Evolutionary conservation across 1,284 basidiomycete genomes (phyloP).

Genomic region (Ustilago esculenta): DNA sequence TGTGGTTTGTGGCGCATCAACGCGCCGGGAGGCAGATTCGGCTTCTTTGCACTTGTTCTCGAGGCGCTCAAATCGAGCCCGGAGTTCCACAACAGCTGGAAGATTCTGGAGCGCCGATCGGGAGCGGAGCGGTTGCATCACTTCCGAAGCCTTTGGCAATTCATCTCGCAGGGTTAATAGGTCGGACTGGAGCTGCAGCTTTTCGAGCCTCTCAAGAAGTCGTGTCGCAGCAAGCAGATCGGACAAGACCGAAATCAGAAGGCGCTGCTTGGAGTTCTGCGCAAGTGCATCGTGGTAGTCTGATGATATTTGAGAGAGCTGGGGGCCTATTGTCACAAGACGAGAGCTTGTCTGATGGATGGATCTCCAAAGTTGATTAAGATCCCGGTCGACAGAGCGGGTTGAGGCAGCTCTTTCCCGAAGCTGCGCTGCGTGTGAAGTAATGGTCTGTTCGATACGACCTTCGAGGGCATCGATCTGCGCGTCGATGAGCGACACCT

Average conservation of each 20-base stretch:
- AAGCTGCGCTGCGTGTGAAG: slow-evolving; percentile 29
- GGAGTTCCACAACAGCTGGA: slow-evolving; percentile 31
- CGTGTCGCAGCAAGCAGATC: slow-evolving; percentile 26
- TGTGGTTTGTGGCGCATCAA: not conserved
- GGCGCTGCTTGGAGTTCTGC: slow-evolving; percentile 32
- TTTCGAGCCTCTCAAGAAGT: slow-evolving; percentile 29
- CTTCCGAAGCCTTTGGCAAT: slow-evolving; percentile 5
- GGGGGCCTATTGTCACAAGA: slow-evolving; percentile 23
- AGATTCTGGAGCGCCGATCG: slow-evolving; percentile 10
- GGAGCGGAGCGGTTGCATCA: slow-evolving; percentile 15
- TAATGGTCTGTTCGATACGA: slow-evolving; percentile 23
- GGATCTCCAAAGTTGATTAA: slow-evolving; percentile 40
- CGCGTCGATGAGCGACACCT: slow-evolving; percentile 46
- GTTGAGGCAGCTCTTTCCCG: slow-evolving; percentile 24
- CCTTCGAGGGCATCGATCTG: slow-evolving; percentile 39
- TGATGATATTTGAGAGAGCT: slow-evolving; percentile 20
- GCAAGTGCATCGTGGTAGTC: slow-evolving; percentile 33
- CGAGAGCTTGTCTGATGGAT: slow-evolving; percentile 36
- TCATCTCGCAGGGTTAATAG: slow-evolving; percentile 3
- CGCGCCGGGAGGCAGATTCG: not conserved
- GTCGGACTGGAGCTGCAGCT: slow-evolving; percentile 19
- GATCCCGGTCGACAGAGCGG: slow-evolving; percentile 22
- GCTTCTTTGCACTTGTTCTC: not conserved
- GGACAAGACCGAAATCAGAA: slow-evolving; percentile 33
- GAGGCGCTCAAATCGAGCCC: slow-evolving; percentile 31